Percentiles rank a stretch among this genome's conserved stretches.
phyloP scores from a whole-genome alignment of 2,329 filamentous ascomycete species.

The Gliomastix tumulicola region DNA sequence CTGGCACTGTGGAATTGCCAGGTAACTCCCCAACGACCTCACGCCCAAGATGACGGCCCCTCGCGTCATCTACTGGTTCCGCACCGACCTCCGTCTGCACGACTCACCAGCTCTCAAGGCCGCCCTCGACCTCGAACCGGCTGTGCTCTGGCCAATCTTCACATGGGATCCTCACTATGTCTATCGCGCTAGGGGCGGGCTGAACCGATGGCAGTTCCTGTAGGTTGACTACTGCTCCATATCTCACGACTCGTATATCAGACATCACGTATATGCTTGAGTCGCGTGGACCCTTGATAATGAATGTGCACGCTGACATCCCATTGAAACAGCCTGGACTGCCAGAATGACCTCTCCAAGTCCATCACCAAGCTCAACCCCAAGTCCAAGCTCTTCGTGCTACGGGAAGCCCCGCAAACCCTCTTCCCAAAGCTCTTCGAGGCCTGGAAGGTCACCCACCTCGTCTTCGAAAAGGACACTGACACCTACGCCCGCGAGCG shows the following conservation, averaged over 20 bases:
- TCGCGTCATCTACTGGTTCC: conserved; percentile 68
- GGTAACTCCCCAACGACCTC: too few relatives aligned
- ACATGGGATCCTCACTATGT: conserved; percentile 80
- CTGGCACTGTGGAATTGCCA: too few relatives aligned
- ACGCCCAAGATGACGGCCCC: conserved; percentile 22
- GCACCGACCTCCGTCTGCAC: conserved; percentile 70
- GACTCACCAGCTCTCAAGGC: conserved; percentile 69
- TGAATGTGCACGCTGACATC: neutral
- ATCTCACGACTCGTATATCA: neutral
- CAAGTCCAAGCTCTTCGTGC: conserved; percentile 63
- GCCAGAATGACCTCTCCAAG: conserved; percentile 61
- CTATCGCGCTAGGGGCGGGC: conserved; percentile 60
- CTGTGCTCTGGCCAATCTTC: conserved; percentile 67
- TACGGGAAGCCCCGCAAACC: conserved; percentile 66
- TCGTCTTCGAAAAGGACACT: conserved; percentile 75
- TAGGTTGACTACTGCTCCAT: conserved; percentile 17
- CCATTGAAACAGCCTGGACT: conserved; percentile 51
- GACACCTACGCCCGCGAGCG: conserved; percentile 63
- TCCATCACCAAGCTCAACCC: conserved; percentile 63
- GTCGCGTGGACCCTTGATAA: too few relatives aligned
- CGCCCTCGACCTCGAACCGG: conserved; percentile 62
- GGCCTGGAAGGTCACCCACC: conserved; percentile 65
- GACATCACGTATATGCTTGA: too few relatives aligned
- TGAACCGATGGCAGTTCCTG: conserved; percentile 71
- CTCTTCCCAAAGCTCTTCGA: conserved; percentile 67